These are phyloP conservation scores for Scutellaria barbata DNA, from an alignment of 257 asterid genomes.

Conservation along the genomic window DNA sequence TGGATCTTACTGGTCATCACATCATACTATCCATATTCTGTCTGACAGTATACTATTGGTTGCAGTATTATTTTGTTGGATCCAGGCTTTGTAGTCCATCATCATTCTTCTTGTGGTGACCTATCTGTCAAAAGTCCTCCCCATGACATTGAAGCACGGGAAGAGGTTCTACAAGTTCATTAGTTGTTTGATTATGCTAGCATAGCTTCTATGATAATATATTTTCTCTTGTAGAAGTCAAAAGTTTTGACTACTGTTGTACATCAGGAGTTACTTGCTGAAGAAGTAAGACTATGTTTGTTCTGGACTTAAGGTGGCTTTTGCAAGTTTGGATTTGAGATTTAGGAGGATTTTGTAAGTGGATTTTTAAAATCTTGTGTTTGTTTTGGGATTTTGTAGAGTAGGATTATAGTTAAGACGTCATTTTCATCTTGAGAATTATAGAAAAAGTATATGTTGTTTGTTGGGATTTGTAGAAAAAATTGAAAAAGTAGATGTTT, in stretches of 20 bases:
- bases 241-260: conserved; percentile 27
- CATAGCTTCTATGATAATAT: not conserved
- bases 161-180: conserved; percentile 37
- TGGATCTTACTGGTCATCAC: not conserved
- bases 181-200: conserved; percentile 17
- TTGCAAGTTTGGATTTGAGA: too few species aligned
- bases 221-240: conserved; percentile 38
- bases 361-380: too few species aligned
- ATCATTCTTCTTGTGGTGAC: conserved; percentile 31
- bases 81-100: conserved; percentile 48
- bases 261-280: conserved; percentile 39
- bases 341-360: too few species aligned
- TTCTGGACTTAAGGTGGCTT: too few species aligned
- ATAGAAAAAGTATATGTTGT: too few species aligned
- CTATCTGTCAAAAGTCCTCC: conserved; percentile 29
- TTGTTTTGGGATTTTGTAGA: too few species aligned
- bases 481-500: too few species aligned
- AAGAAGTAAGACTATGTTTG: conserved; percentile 44
- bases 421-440: too few species aligned
- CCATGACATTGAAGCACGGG: conserved; percentile 37
- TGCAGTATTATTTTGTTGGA: conserved; percentile 54
- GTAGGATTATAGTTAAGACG: too few species aligned
- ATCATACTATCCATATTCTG: conserved; percentile 15
- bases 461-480: too few species aligned
- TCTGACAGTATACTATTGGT: conserved; percentile 32